These are phyloP conservation scores for Artemisia annua DNA, from an alignment of 129 eudicot species.

Conservation along the genomic window DNA sequence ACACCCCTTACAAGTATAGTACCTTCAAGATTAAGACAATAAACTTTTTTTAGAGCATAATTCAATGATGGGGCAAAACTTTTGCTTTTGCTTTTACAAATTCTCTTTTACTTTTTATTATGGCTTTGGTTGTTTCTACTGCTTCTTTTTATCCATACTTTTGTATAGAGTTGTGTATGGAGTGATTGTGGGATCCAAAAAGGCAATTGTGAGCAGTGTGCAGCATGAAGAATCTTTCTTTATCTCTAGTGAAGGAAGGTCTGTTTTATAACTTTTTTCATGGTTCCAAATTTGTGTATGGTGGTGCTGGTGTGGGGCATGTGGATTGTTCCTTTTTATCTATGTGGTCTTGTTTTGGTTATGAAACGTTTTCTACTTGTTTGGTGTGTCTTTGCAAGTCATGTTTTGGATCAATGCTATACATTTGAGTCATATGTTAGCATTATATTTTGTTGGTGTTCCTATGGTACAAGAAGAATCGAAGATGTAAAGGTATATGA, in stretches of 20 bases:
- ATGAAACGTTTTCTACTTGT: constrained; percentile 15
- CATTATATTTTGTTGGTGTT: too few relatives aligned
- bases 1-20: constrained; percentile 6
- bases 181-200: constrained; percentile 31
- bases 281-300: constrained; percentile 21
- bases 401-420: too few relatives aligned
- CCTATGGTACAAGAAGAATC: not conserved
- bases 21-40: constrained; percentile 28
- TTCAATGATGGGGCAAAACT: constrained; percentile 16
- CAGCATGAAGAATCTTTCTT: constrained; percentile 26
- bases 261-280: constrained; percentile 24
- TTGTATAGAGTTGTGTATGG: constrained; percentile 21
- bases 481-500: not conserved
- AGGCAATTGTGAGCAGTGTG: constrained; percentile 23
- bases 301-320: constrained; percentile 27
- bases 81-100: constrained; percentile 30
- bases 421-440: too few relatives aligned
- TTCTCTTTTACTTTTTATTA: constrained; percentile 37
- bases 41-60: constrained; percentile 25
- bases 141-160: constrained; percentile 17
- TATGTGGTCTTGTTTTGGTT: constrained; percentile 16
- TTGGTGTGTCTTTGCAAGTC: too few relatives aligned
- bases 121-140: constrained; percentile 27
- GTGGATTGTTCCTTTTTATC: constrained; percentile 24
- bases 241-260: constrained; percentile 13